Base-by-base conservation (phyloP, 2,329 filamentous ascomycete species). In the Moelleriella libera region DNA sequence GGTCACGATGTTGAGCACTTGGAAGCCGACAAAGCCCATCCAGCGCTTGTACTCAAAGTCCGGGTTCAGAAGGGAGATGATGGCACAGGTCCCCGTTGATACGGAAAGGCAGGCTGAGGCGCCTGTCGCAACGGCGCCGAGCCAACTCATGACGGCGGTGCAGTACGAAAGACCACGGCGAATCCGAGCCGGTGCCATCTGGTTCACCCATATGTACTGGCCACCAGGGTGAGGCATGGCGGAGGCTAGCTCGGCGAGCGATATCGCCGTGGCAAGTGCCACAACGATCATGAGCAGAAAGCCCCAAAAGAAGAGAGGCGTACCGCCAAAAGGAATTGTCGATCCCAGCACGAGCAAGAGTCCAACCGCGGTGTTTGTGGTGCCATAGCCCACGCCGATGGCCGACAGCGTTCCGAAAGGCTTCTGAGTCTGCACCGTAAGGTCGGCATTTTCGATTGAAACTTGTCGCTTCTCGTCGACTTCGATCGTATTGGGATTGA, bases 381-480 rank as follows among this genome's bases (percentile, higher is more conserved):
- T 54, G 14, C 55, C 54, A 42, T 58, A 57, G 31, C 55, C 57
- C 41, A 57, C 55, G 21, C 57, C 57, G 3, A 60, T 47, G 3
- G 56, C 57, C 0, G 58, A 60, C 0, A 59, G 48, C 0, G 55
- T 59, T 2, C 48, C 58, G 50, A 60, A 52, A 44, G 40, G 59
- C 65, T 47, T 72, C 65, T 52, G 47, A 6, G 51, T 54, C 45
- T 56, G 57, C 12, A 55, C 34, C 3, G 51, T 56, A 30, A 53
- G 42, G 14, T 57, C 47, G 8, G 52, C 54, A 11, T 52, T 45
- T 12, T 21, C 31, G 4, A 56, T 43, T 5, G 52, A 52, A 46
- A 29, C 28, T 44, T 34, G 5, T 44, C 42, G 46, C 14, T 29
- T 11, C 37, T 32, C 41, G 34, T 43, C 12, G 34, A 12, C 34